These are phyloP conservation scores for Citropsis articulata DNA, from an alignment of 345 rosid species.

Conservation along the genomic window DNA sequence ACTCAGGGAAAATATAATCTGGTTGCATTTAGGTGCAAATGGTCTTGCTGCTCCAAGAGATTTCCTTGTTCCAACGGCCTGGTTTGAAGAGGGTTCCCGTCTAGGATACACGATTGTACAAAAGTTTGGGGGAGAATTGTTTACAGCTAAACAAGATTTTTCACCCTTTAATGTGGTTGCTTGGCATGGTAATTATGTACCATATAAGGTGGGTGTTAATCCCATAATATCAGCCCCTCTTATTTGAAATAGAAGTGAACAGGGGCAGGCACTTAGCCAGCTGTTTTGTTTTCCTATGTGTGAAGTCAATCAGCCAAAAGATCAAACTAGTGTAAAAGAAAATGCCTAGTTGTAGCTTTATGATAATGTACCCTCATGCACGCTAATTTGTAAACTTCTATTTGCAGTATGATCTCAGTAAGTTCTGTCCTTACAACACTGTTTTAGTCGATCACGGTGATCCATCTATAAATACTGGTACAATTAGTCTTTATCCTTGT, in stretches of 20 bases:
- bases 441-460: constrained; percentile 88
- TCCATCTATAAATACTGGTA: constrained; percentile 94
- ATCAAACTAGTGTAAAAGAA: neutral
- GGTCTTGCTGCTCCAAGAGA: constrained; percentile 96
- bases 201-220: constrained; percentile 64
- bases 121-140: constrained; percentile 87
- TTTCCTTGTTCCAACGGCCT: constrained; percentile 80
- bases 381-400: neutral
- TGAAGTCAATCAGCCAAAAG: neutral
- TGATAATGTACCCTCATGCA: neutral
- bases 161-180: constrained; percentile 96
- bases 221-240: neutral
- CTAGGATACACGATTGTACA: constrained; percentile 74
- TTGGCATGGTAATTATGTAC: constrained; percentile 97
- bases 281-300: neutral
- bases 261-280: neutral
- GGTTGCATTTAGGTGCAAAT: constrained; percentile 64
- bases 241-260: neutral
- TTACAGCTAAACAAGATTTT: constrained; percentile 88
- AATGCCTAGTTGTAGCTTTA: neutral
- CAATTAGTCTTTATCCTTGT: neutral
- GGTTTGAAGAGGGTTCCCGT: constrained; percentile 68
- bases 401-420: constrained; percentile 80
- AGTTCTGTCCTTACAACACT: constrained; percentile 94
- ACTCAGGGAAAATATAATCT: neutral